A percentile compares a stretch with the other conserved stretches of the same genome.
These are phyloP conservation scores for Verticillium klebahnii DNA, from an alignment of 2,329 filamentous ascomycete species.

Conservation along the genomic window DNA sequence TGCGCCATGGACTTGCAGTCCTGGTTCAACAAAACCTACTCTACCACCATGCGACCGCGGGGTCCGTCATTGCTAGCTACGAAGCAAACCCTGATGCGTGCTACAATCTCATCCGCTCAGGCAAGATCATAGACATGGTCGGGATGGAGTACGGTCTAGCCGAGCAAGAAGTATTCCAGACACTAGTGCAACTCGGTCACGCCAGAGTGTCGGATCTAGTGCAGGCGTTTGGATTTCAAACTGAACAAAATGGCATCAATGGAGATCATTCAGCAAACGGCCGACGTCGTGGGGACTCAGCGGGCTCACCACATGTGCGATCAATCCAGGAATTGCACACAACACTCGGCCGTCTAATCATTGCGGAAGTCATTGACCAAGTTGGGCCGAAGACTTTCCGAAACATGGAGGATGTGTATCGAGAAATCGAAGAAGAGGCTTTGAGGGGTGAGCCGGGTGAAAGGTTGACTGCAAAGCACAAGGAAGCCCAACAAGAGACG, in stretches of 20 bases:
- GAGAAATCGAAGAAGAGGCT: conserved; percentile 60
- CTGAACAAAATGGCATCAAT: conserved; percentile 14
- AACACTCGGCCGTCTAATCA: conserved; percentile 50
- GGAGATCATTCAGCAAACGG: conserved; percentile 21
- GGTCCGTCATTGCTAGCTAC: conserved; percentile 66
- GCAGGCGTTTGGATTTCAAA: conserved; percentile 51
- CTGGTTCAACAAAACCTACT: conserved; percentile 86
- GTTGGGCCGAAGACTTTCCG: conserved; percentile 53
- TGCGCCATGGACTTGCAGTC: conserved; percentile 77
- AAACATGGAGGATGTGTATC: conserved; percentile 55
- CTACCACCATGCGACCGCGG: conserved; percentile 63
- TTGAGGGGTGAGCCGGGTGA: conserved; percentile 42
- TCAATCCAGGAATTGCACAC: conserved; percentile 45
- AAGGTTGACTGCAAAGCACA: conserved; percentile 51
- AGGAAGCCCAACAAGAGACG: conserved; percentile 54
- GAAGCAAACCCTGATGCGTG: conserved; percentile 77
- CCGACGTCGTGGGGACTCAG: conserved; percentile 7
- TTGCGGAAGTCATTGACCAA: conserved; percentile 63
- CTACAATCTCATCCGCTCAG: conserved; percentile 76
- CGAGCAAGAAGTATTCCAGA: conserved; percentile 70
- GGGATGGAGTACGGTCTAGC: conserved; percentile 69
- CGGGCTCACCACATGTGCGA: conserved; percentile 25
- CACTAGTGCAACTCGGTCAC: conserved; percentile 72
- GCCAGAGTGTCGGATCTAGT: conserved; percentile 65
- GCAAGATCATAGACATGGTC: conserved; percentile 74